phyloP scores from a whole-genome alignment of 257 asterid species.

The Anisodus acutangulus region DNA sequence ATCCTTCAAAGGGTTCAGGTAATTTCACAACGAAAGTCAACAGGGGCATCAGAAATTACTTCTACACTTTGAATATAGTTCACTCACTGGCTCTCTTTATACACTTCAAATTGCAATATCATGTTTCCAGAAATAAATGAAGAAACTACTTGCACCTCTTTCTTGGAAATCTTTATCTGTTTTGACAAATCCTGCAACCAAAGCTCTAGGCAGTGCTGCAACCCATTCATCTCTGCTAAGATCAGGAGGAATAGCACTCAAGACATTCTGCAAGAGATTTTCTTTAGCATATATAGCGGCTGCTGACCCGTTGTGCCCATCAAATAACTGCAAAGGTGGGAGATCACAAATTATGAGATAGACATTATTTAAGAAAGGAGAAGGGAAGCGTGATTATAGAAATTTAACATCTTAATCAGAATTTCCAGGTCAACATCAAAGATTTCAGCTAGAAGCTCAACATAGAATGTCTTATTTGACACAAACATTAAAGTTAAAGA shows the following conservation, averaged over 20 bases:
- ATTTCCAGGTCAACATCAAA: slow-evolving; percentile 11
- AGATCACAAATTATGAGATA: slow-evolving; percentile 30
- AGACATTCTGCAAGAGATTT: slow-evolving; percentile 78
- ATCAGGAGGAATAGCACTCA: slow-evolving; percentile 80
- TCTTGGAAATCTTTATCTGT: slow-evolving; percentile 96
- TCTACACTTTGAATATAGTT: not conserved
- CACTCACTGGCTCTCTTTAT: not conserved
- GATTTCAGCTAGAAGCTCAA: not conserved
- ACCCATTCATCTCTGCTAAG: slow-evolving; percentile 93
- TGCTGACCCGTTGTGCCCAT: slow-evolving; percentile 98
- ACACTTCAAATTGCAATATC: slow-evolving; percentile 8
- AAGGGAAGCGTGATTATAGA: not conserved
- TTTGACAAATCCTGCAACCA: slow-evolving; percentile 94
- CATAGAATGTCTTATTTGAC: not conserved
- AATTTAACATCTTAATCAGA: not conserved
- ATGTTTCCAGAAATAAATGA: slow-evolving; percentile 12
- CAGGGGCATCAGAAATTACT: too few species aligned
- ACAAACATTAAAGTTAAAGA: not conserved
- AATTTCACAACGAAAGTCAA: too few species aligned
- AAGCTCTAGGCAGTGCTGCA: slow-evolving; percentile 89
- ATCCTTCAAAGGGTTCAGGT: too few species aligned
- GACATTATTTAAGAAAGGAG: slow-evolving; percentile 20
- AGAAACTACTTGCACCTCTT: slow-evolving; percentile 56
- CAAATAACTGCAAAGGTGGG: slow-evolving; percentile 70
- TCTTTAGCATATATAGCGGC: slow-evolving; percentile 94